A percentile compares a stretch with the other conserved stretches of the same genome.
Conservation (phyloP, 202 grass and related monocot species). For the Cymbopogon flexuosus region DNA sequence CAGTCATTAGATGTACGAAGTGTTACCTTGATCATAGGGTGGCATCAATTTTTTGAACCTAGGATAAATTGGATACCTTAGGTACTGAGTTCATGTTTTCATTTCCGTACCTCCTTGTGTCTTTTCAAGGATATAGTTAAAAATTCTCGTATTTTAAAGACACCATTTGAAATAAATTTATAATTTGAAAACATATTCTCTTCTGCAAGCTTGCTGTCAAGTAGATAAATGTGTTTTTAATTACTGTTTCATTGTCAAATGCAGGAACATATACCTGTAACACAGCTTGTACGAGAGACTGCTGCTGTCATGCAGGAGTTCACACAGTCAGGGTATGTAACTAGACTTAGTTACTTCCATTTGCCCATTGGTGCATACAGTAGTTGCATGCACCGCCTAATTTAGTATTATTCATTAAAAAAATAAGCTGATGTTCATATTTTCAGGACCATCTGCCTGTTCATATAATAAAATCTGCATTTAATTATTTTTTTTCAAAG, state of each 20-base stretch:
- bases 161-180: background rate
- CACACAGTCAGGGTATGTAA: conserved; percentile 82
- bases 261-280: conserved; percentile 88
- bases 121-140: background rate
- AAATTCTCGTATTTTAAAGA: background rate
- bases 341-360: background rate
- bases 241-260: conserved; percentile 13
- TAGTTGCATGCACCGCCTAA: background rate
- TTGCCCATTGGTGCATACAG: background rate
- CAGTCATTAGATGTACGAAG: background rate
- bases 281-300: conserved; percentile 95
- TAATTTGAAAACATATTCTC: background rate
- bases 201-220: background rate
- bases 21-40: too few species aligned
- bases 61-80: background rate
- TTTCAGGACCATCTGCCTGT: background rate
- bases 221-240: conserved; percentile 1
- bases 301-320: conserved; percentile 99
- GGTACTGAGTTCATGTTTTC: background rate
- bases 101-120: background rate
- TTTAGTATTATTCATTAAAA: background rate
- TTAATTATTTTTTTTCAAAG: background rate
- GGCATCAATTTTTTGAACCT: background rate
- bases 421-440: background rate
- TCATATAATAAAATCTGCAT: background rate